phyloP scores from a whole-genome alignment of 1,139 yeast species.

The Hansenula sp. region DNA sequence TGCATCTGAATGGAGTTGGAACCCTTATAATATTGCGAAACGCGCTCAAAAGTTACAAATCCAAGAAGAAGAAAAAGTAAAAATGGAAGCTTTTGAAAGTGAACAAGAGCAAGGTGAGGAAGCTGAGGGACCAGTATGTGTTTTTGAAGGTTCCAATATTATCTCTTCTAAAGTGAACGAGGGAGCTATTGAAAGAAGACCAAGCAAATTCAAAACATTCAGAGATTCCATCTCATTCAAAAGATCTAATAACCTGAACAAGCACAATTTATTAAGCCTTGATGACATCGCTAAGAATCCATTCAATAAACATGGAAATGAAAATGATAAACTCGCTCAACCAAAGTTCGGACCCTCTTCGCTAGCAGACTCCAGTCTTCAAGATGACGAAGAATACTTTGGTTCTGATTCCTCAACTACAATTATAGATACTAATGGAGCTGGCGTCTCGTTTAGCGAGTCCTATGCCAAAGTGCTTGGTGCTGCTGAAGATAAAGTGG shows the following conservation, averaged over 20 bases:
- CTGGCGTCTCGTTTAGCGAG: not conserved
- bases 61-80: not conserved
- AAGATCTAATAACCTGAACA: too few species aligned
- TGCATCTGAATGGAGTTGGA: constrained; percentile 6
- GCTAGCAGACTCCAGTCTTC: too few species aligned
- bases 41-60: constrained; percentile 1
- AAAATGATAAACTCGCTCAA: not conserved
- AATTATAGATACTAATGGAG: not conserved
- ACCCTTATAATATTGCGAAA: constrained; percentile 18
- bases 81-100: not conserved
- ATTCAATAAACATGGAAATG: too few species aligned
- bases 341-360: too few species aligned
- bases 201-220: too few species aligned
- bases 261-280: too few species aligned
- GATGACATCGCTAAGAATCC: too few species aligned
- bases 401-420: not conserved
- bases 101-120: not conserved
- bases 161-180: too few species aligned
- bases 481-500: not conserved
- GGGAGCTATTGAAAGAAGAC: too few species aligned
- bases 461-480: not conserved
- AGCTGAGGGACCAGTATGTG: not conserved
- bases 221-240: too few species aligned
- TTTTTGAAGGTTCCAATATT: not conserved
- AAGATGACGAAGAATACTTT: not conserved